Evolutionary conservation across 164 flowering plant species (phyloP), one percentile per base, ranked within the genome.

Genomic region (Platanus orientalis): DNA sequence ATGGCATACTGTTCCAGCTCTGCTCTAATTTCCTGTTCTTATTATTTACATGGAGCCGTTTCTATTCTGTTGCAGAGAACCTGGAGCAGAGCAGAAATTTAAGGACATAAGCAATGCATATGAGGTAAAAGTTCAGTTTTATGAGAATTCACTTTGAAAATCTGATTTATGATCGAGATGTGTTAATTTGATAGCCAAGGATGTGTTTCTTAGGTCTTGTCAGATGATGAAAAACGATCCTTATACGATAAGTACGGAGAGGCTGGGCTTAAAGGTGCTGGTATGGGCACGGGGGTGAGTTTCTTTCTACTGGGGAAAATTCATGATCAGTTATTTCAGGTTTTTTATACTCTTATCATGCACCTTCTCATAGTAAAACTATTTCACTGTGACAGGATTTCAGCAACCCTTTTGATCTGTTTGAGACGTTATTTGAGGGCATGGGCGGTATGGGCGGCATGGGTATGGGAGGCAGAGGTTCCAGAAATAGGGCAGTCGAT

Each of bases 221-320:
- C 99, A n/a, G 99, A 94, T 80, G 97, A 94, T 75, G 90, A 89
- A 70, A 94, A 94, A 71, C 79, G 92, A 26, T 88, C 97, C 27
- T 60, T 94, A 19, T 94, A 94, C 70, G 98, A 94, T 73, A 87
- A 23, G 67, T 94, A 85, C 71, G 99, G 99, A 25, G 99, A 94
- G 76, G 97, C 92, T 65, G 97, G 96, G 25, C 85, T 91, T 34
- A 91, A 91, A 77, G 97, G 96, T 61, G 81, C 84, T 58, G 90
- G 92, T 47, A 78, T 80, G 81, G 97, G 92, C 65, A 84, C 67
- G 79, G 97, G 96, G 93, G 99, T 94, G 68, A 82, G 96, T 76
- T 45, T 51, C 62, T 68, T 26, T 28, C 11, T 23, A 62, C 12
- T 7, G 29, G 16, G 40, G 44, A 29, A 49, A 14, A 30, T 36